Conservation (phyloP, 257 asterid species). For the Orobanche coerulescens region DNA sequence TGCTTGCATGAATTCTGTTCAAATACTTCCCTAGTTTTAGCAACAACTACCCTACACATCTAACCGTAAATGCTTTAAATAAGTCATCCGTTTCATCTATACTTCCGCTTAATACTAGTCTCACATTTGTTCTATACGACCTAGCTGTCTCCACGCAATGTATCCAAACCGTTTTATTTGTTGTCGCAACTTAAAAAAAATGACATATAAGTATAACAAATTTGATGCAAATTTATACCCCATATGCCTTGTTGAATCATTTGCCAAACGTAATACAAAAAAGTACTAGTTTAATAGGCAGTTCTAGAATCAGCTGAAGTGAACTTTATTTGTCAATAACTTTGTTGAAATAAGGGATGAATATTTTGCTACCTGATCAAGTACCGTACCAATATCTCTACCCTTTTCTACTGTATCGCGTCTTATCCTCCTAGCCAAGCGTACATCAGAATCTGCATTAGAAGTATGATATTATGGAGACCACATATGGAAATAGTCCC, state of each 20-base stretch:
- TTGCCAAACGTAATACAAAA: slow-evolving; percentile 2
- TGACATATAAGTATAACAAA: neutral
- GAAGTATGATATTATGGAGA: slow-evolving; percentile 31
- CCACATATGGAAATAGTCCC: slow-evolving; percentile 6
- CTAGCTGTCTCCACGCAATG: neutral
- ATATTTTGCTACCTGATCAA: slow-evolving; percentile 69
- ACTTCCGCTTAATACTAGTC: neutral
- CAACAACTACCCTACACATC: neutral
- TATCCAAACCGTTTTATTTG: neutral
- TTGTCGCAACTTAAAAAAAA: neutral
- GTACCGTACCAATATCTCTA: slow-evolving; percentile 77
- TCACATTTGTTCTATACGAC: slow-evolving; percentile 10
- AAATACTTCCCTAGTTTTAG: slow-evolving; percentile 8
- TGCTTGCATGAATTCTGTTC: neutral
- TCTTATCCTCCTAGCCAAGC: slow-evolving; percentile 92
- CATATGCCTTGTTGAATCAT: neutral
- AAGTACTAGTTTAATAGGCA: neutral
- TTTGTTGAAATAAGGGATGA: neutral
- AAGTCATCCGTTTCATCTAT: neutral
- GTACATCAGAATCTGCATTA: slow-evolving; percentile 98
- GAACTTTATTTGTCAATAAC: neutral
- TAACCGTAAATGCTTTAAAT: neutral
- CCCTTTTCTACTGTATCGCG: slow-evolving; percentile 92
- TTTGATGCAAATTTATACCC: neutral
- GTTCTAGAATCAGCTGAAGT: neutral